Percentiles rank a stretch among this genome's conserved stretches.
phyloP scores from a whole-genome alignment of 2,329 filamentous ascomycete genomes.

The Truncatella angustata region DNA sequence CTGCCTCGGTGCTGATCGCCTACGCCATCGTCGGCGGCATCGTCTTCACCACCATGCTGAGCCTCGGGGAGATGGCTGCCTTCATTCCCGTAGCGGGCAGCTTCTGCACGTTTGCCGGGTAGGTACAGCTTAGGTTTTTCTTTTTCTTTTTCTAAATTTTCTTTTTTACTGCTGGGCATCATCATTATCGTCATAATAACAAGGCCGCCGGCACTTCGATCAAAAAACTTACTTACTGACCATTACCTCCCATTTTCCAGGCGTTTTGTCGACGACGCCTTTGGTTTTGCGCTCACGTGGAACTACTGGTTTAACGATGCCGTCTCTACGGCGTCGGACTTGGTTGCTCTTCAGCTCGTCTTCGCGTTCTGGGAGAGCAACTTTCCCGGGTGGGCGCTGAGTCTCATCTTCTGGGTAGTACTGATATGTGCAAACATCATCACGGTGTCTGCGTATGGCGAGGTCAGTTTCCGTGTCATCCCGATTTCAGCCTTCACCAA shows the following conservation, averaged over 20 bases:
- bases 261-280: slow-evolving; percentile 51
- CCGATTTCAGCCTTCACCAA: neutral
- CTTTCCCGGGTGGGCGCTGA: slow-evolving; percentile 63
- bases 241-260: neutral
- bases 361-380: slow-evolving; percentile 61
- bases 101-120: slow-evolving; percentile 52
- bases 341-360: slow-evolving; percentile 57
- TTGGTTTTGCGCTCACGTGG: slow-evolving; percentile 55
- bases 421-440: slow-evolving; percentile 52
- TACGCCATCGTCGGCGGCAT: slow-evolving; percentile 57
- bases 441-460: slow-evolving; percentile 52
- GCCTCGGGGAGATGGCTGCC: slow-evolving; percentile 59
- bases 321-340: slow-evolving; percentile 56
- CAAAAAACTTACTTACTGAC: neutral
- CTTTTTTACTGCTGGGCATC: too few species aligned
- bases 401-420: slow-evolving; percentile 58
- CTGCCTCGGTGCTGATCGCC: slow-evolving; percentile 55
- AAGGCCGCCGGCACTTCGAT: too few species aligned
- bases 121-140: too few species aligned
- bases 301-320: slow-evolving; percentile 69
- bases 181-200: too few species aligned
- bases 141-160: too few species aligned
- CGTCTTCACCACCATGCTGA: slow-evolving; percentile 58
- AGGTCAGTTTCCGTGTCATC: slow-evolving; percentile 23
- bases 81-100: slow-evolving; percentile 53